phyloP scores from a whole-genome alignment of 1,284 basidiomycete genomes.

The Ganoderma lingzhi region DNA sequence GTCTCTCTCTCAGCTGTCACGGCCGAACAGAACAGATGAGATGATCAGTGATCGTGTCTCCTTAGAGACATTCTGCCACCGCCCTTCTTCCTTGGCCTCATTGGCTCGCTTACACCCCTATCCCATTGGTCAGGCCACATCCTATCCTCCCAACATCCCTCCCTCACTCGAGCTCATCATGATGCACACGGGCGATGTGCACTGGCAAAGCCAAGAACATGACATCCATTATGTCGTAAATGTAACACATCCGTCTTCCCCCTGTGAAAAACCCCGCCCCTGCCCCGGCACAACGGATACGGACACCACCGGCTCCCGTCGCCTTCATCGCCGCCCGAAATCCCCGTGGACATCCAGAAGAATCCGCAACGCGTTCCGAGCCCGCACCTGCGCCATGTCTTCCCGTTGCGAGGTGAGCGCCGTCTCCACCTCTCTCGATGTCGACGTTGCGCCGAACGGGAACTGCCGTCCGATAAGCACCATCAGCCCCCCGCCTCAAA shows the following conservation, averaged over 20 bases:
- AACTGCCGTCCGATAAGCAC: conserved; percentile 56
- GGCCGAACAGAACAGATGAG: conserved; percentile 32
- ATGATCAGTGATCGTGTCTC: conserved; percentile 45
- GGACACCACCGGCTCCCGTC: conserved; percentile 30
- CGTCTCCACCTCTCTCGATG: conserved; percentile 70
- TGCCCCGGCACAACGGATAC: conserved; percentile 26
- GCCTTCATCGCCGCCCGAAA: conserved; percentile 52
- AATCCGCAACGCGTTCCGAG: conserved; percentile 93
- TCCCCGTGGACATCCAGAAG: conserved; percentile 86
- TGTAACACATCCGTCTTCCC: conserved; percentile 6
- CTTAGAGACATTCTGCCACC: conserved; percentile 39
- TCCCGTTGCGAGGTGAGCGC: conserved; percentile 76
- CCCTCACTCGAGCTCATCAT: conserved; percentile 9
- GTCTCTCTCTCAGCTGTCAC: conserved; percentile 33
- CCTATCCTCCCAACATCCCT: conserved; percentile 1
- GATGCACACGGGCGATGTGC: conserved; percentile 19
- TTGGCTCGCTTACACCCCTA: conserved; percentile 21
- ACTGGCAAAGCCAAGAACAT: conserved; percentile 26
- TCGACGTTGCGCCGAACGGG: conserved; percentile 76
- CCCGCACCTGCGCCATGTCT: conserved; percentile 88
- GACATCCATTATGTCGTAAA: conserved; percentile 16
- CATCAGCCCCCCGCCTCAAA: conserved; percentile 33
- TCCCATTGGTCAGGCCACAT: not conserved
- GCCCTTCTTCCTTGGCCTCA: conserved; percentile 27
- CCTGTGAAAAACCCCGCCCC: conserved; percentile 8